phyloP scores from a whole-genome alignment of 2,329 filamentous ascomycete genomes.

The Aureobasidium leucospermi region DNA sequence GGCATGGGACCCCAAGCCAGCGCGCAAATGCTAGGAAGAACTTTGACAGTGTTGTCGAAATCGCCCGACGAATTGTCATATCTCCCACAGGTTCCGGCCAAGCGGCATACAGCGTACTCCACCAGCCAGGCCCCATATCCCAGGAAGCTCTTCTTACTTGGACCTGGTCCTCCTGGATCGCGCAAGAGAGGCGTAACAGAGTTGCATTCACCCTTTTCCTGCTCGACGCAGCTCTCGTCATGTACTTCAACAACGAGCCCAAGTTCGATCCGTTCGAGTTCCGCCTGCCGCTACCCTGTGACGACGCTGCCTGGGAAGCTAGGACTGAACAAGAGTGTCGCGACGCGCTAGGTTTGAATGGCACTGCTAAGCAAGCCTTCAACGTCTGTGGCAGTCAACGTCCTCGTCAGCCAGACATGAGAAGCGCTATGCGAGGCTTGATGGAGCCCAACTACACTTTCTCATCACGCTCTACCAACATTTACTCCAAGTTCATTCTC shows the following conservation, averaged over 20 bases:
- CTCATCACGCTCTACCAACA: conserved; percentile 59
- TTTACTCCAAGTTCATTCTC: conserved; percentile 67
- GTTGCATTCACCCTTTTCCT: conserved; percentile 59
- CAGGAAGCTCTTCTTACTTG: conserved; percentile 48
- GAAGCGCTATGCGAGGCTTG: conserved; percentile 54
- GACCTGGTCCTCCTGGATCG: conserved; percentile 60
- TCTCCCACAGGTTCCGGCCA: conserved; percentile 45
- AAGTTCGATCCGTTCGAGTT: conserved; percentile 59
- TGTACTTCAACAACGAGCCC: conserved; percentile 64
- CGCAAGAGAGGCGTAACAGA: conserved; percentile 62
- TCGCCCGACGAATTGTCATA: conserved; percentile 52
- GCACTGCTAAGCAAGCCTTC: conserved; percentile 46
- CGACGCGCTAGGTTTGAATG: conserved; percentile 57
- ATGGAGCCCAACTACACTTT: conserved; percentile 54
- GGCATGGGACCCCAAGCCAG: conserved; percentile 63
- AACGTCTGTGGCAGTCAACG: conserved; percentile 59
- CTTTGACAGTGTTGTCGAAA: conserved; percentile 49
- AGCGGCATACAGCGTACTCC: conserved; percentile 51
- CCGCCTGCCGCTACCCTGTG: conserved; percentile 59
- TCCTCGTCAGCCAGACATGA: conserved; percentile 57
- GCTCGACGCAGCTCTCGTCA: conserved; percentile 55
- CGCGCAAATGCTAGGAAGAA: conserved; percentile 55
- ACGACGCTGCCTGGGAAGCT: conserved; percentile 70
- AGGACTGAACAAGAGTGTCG: conserved; percentile 52
- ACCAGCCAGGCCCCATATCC: conserved; percentile 42